Evolutionary conservation across 2,329 filamentous ascomycete genomes (phyloP), one percentile per base, ranked within the genome.

Genomic region (Fusarium sambucinum): DNA sequence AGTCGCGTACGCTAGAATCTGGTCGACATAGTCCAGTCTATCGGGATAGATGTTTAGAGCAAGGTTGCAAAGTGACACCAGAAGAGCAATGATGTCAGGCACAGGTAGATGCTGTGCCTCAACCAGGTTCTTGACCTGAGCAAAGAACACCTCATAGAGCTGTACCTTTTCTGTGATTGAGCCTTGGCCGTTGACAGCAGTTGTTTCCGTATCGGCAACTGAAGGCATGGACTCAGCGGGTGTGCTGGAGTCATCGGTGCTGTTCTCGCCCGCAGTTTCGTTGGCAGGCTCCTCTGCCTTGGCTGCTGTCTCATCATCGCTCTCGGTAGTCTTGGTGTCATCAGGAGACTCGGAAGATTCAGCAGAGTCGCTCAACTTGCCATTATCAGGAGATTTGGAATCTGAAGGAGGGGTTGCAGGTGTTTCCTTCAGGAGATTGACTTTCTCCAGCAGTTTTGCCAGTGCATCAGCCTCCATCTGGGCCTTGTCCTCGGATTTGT

Each of bases 141-240:
- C 91, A 76, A 98, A 97, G 84, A 98, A 99, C 62, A 98, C 93
- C 80, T 98, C 94, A 78, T 98, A 98, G 25, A 99, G 87, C 80
- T 93, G 95, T 59, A 97, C 89, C 73, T 93, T 90, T 53, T 90
- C 86, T 1, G 91, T 72, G 16, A 74, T 75, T 5, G 71, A 66
- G 12, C 80, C 77, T 32, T 80, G 77, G 27, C 81, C 83, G 51
- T 88, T 85, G 40, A 82, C 81, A 2, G 82, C 81, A 1, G 84
- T 83, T 3, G 78, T 74, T 40, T 86, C 83, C 0, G 82, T 83
- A 6, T 85, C 83, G 14, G 84, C 80, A 44, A 81, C 73, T 14
- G 84, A 81, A 3, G 81, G 75, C 2, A 80, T 70, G 19, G 80
- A 38, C 73, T 80, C 69, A 48, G 73, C 66, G 57, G 71, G 29